A percentile compares a stretch with the other conserved stretches of the same genome.
phyloP scores from a whole-genome alignment of 805 yeast species.

The Ogataea zsoltii region DNA sequence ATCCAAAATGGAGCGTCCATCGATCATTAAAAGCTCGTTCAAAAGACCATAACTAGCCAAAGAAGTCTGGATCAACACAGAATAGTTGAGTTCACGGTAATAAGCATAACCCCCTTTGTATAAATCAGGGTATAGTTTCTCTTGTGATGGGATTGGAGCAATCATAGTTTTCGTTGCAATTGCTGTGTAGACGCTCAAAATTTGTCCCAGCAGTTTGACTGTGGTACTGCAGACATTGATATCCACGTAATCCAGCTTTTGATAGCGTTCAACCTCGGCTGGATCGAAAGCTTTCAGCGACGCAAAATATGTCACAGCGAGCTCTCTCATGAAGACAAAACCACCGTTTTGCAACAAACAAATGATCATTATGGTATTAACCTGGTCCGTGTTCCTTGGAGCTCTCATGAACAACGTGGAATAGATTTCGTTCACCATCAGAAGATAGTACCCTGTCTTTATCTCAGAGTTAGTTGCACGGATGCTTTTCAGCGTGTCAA shows the following conservation, averaged over 20 bases:
- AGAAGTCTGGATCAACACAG: slow-evolving; percentile 41
- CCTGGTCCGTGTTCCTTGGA: slow-evolving; percentile 25
- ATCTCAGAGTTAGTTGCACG: slow-evolving; percentile 24
- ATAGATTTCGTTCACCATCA: slow-evolving; percentile 29
- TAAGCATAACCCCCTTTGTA: slow-evolving; percentile 25
- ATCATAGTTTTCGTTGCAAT: slow-evolving; percentile 40
- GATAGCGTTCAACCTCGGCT: slow-evolving; percentile 18
- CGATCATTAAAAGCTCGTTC: slow-evolving; percentile 33
- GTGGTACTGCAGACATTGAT: slow-evolving; percentile 28
- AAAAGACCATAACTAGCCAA: slow-evolving; percentile 42
- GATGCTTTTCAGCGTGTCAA: slow-evolving; percentile 19
- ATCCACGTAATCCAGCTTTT: slow-evolving; percentile 25
- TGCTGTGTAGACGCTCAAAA: slow-evolving; percentile 47
- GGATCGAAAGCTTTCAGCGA: slow-evolving; percentile 25
- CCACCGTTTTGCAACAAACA: slow-evolving; percentile 56
- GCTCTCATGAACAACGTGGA: slow-evolving; percentile 24
- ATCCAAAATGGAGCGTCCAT: slow-evolving; percentile 23
- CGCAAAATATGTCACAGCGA: slow-evolving; percentile 24
- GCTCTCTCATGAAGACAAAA: slow-evolving; percentile 35
- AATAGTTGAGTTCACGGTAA: slow-evolving; percentile 26
- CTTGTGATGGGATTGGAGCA: slow-evolving; percentile 35
- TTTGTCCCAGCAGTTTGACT: slow-evolving; percentile 25
- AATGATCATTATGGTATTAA: slow-evolving; percentile 44
- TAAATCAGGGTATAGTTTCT: slow-evolving; percentile 42
- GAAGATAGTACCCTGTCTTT: slow-evolving; percentile 27